Base-by-base conservation (phyloP, 1,139 yeast species). In the Candida glucosophila region DNA sequence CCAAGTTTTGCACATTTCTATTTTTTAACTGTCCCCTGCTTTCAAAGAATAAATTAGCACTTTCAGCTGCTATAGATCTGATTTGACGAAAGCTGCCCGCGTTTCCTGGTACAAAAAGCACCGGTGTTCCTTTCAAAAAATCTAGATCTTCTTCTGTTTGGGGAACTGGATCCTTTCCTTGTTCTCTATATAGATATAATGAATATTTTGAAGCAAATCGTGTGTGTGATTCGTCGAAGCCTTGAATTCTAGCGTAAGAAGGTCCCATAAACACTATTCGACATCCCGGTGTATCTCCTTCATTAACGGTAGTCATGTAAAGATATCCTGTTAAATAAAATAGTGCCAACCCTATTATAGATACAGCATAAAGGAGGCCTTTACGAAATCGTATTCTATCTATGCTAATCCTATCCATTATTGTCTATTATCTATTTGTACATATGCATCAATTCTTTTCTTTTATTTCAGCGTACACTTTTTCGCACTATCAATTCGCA, bases 11-110 rank as follows among this genome's bases (percentile, higher is more conserved):
- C 2, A 64, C 49, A 26, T 55, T 43, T 6, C 44, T 40, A 31
- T 63, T 56, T 22, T 37, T 39, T 17, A 37, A 28, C 10, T 40
- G 32, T 5, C 28, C 27, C 7, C 29, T 20, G 8, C 32, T 22
- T 15, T 45, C 36, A 2, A 43, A 36, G 22, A 45, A 43, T 12
- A 58, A 54, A 2, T 62, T 57, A 2, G 88, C 63, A 15, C 78
- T 55, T 35, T 77, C 78, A 1, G 96, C 76, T 1, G 97, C 98
- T n/a, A 92, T 69, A 1, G 95, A 81, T 29, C 98, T 61, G 6
- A 74, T 94, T 52, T 92, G 99, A 38, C 76, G 72, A 50, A 75
- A 86, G 36, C 93, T 80, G 1, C 99, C 98, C 1, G 98, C 98
- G 47, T 92, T 92, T 1, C 99, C 99, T 0, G 98, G 98, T 20